Base-by-base conservation (phyloP, 805 yeast species). In the Wickerhamomyces kurtzmanii region DNA sequence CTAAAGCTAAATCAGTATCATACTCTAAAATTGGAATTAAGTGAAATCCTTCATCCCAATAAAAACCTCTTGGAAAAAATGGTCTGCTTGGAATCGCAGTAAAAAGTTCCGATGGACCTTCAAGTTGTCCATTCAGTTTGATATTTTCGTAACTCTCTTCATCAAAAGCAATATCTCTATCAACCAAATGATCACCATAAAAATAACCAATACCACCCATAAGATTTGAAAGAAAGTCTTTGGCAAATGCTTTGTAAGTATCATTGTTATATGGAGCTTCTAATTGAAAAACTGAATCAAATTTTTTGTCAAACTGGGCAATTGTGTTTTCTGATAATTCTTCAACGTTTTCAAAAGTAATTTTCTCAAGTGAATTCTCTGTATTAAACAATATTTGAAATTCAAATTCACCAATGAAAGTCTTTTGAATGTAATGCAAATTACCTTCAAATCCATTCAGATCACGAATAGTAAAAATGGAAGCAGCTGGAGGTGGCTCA, bases 41-140 rank as follows among this genome's bases (percentile, higher is more conserved):
- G 51, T 89, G 96, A 54, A 91, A 91, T 0, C 98, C 98, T 55
- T 91, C 98, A 54, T 91, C 98, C 98, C 98, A 91, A 47, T 83
- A 85, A 47, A 91, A 91, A 0, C 98, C 98, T 37, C 98, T 68
- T 4, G 98, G 97, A 54, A 91, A 91, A 46, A 83, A 84, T 1
- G 94, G 84, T 29, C 98, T 66, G 27, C 95, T 83, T 3, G 98
- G 98, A 19, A 85, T 91, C 14, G 85, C 64, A 0, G 91, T 70
- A 43, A 86, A 83, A 27, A 91, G 55, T 38, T 77, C 83, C 34
- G 59, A 55, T 2, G 95, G 94, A 0, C 87, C 91, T 44, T 83
- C 94, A 10, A 61, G 53, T n/a, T 46, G 33, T 0, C 87, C 85
- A 22, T 47, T 36, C 3, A 62, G 51, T 32, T 59, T 42, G 20